phyloP scores from a whole-genome alignment of 768 basidiomycete species.

The Amanita fuliginea region DNA sequence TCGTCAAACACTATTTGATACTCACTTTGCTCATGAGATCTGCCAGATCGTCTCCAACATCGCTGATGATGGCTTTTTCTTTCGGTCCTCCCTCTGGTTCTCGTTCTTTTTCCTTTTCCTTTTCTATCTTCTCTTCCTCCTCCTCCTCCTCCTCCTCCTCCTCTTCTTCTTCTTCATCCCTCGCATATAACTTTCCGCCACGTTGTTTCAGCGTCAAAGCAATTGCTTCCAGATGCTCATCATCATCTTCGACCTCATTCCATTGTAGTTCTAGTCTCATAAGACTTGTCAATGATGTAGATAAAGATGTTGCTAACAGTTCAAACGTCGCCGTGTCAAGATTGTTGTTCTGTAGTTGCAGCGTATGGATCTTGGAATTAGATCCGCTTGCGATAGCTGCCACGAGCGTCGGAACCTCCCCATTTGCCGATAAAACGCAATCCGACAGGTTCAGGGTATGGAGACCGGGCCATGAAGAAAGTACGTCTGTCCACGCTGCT shows the following conservation, averaged over 20 bases:
- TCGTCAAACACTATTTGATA: constrained; percentile 19
- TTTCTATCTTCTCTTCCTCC: constrained; percentile 29
- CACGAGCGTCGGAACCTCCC: constrained; percentile 61
- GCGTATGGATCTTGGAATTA: constrained; percentile 59
- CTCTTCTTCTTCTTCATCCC: constrained; percentile 78
- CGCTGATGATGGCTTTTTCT: constrained; percentile 12
- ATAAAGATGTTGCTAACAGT: constrained; percentile 57
- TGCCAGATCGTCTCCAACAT: constrained; percentile 45
- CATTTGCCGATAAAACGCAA: constrained; percentile 77
- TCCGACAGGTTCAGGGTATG: constrained; percentile 84
- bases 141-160: constrained; percentile 57
- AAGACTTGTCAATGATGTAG: constrained; percentile 44
- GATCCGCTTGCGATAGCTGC: constrained; percentile 54
- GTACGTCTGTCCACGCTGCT: constrained; percentile 48
- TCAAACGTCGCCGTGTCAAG: constrained; percentile 60
- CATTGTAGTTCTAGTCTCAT: constrained; percentile 78
- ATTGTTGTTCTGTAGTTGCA: constrained; percentile 91
- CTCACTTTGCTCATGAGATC: constrained; percentile 57
- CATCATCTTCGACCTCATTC: constrained; percentile 79
- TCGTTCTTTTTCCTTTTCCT: constrained; percentile 20
- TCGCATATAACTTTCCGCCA: constrained; percentile 53
- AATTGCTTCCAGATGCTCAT: constrained; percentile 48
- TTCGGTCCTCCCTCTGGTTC: constrained; percentile 18
- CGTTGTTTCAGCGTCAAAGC: constrained; percentile 45
- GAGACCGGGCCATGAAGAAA: constrained; percentile 63